These are phyloP conservation scores for Pseudozyma sp. DNA, from an alignment of 1,284 basidiomycete genomes.

Conservation along the genomic window DNA sequence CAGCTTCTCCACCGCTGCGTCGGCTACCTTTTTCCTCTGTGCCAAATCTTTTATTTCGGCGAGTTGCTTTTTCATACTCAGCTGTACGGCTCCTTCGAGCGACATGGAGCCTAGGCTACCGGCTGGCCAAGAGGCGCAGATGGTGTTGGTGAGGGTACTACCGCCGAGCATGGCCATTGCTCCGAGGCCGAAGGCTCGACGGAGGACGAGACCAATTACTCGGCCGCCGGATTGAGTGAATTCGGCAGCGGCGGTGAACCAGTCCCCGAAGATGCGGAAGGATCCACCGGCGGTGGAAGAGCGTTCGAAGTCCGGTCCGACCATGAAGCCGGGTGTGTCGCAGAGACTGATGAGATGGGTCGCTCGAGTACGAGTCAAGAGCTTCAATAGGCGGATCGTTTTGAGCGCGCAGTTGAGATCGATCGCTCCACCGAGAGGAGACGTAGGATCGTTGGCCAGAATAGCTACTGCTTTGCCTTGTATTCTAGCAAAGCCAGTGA, in stretches of 20 bases:
- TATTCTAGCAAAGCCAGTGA: slow-evolving; percentile 46
- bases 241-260: slow-evolving; percentile 42
- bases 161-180: slow-evolving; percentile 55
- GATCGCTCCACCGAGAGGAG: slow-evolving; percentile 53
- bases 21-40: slow-evolving; percentile 30
- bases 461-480: slow-evolving; percentile 41
- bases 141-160: slow-evolving; percentile 33
- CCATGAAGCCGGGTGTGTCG: slow-evolving; percentile 62
- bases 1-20: slow-evolving; percentile 30
- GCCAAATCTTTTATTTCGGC: slow-evolving; percentile 24
- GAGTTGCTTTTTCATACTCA: slow-evolving; percentile 53
- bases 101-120: slow-evolving; percentile 45
- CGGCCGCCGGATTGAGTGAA: slow-evolving; percentile 40
- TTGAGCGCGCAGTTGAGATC: slow-evolving; percentile 49
- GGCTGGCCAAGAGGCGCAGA: slow-evolving; percentile 46
- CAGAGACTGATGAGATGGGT: slow-evolving; percentile 43
- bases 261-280: slow-evolving; percentile 51
- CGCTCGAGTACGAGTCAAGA: slow-evolving; percentile 39
- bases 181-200: slow-evolving; percentile 53
- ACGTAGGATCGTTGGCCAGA: slow-evolving; percentile 45
- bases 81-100: slow-evolving; percentile 51
- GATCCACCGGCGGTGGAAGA: slow-evolving; percentile 22
- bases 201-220: slow-evolving; percentile 34
- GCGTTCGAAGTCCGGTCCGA: slow-evolving; percentile 44
- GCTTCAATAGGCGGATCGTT: slow-evolving; percentile 41